phyloP scores from a whole-genome alignment of 2,329 filamentous ascomycete species.

The Cladophialophora yegresii region DNA sequence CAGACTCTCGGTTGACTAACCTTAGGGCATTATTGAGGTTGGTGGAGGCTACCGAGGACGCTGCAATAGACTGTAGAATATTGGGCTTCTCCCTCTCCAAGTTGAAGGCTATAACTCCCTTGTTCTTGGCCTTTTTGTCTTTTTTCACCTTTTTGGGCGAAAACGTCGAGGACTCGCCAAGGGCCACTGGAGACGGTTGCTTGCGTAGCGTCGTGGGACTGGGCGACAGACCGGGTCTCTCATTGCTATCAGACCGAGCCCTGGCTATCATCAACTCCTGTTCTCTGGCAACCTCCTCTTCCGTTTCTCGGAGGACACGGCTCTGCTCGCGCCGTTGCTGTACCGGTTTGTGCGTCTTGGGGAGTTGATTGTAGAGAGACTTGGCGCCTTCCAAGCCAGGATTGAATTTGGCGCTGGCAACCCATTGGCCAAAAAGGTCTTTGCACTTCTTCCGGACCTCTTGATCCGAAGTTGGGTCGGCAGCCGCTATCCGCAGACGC shows the following conservation, averaged over 20 bases:
- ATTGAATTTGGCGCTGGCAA: slow-evolving; percentile 74
- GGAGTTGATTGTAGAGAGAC: slow-evolving; percentile 71
- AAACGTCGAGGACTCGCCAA: slow-evolving; percentile 34
- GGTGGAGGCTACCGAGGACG: slow-evolving; percentile 84
- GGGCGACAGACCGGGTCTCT: slow-evolving; percentile 21
- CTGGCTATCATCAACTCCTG: slow-evolving; percentile 36
- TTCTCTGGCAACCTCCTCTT: slow-evolving; percentile 65
- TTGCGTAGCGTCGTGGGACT: slow-evolving; percentile 32
- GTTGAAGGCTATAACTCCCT: slow-evolving; percentile 67
- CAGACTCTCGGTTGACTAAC: slow-evolving; percentile 83
- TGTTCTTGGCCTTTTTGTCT: slow-evolving; percentile 52
- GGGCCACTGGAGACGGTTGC: slow-evolving; percentile 28
- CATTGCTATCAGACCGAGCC: slow-evolving; percentile 23
- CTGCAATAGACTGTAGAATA: slow-evolving; percentile 85
- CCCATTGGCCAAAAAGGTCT: slow-evolving; percentile 81
- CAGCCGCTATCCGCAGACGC: slow-evolving; percentile 82
- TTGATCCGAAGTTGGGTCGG: slow-evolving; percentile 78
- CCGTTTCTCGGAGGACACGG: slow-evolving; percentile 79
- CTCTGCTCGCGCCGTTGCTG: slow-evolving; percentile 72
- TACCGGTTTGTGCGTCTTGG: slow-evolving; percentile 65
- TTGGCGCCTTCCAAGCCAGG: slow-evolving; percentile 78
- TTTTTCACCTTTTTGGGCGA: slow-evolving; percentile 36
- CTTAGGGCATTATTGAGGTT: slow-evolving; percentile 86
- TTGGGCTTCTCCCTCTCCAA: slow-evolving; percentile 83
- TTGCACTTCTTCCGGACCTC: slow-evolving; percentile 88